A percentile compares a stretch with the other conserved stretches of the same genome.
Conservation (phyloP, 1,284 basidiomycete genomes). For the Meripilus lineatus region DNA sequence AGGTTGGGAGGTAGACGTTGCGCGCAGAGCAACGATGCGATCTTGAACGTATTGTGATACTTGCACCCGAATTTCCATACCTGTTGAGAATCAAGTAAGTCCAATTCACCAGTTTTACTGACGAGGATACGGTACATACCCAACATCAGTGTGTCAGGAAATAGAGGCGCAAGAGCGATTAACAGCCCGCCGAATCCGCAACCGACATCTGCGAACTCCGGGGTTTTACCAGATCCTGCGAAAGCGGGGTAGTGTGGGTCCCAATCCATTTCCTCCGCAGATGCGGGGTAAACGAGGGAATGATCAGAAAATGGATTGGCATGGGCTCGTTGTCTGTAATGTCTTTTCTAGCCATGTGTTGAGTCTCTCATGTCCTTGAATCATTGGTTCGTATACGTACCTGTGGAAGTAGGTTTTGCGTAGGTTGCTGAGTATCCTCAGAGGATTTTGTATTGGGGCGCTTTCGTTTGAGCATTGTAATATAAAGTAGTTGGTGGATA, state of each 20-base stretch:
- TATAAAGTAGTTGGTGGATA: background rate
- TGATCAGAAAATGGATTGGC: slow-evolving; percentile 99
- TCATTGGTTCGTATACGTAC: slow-evolving; percentile 16
- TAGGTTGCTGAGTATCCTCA: slow-evolving; percentile 8
- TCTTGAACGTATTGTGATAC: slow-evolving; percentile 97
- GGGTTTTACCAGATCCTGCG: slow-evolving; percentile 50
- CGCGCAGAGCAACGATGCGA: slow-evolving; percentile 84
- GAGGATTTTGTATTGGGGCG: slow-evolving; percentile 18
- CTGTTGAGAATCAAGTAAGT: slow-evolving; percentile 47
- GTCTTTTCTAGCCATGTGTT: slow-evolving; percentile 69
- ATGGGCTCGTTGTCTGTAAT: slow-evolving; percentile 96
- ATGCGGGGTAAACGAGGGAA: slow-evolving; percentile 83
- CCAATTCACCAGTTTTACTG: background rate
- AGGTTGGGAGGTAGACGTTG: slow-evolving; percentile 19
- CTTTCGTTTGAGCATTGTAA: slow-evolving; percentile 37
- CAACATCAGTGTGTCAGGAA: slow-evolving; percentile 91
- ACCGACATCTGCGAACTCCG: slow-evolving; percentile 96
- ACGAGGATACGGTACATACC: slow-evolving; percentile 58
- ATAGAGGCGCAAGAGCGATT: slow-evolving; percentile 86
- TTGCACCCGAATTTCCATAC: slow-evolving; percentile 96
- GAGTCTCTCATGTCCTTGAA: background rate
- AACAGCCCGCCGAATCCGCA: slow-evolving; percentile 97
- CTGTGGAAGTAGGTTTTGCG: slow-evolving; percentile 28
- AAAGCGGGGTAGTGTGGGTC: slow-evolving; percentile 79
- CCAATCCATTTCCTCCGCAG: slow-evolving; percentile 84